phyloP scores from a whole-genome alignment of 2,329 filamentous ascomycete genomes.

The Calonectria hongkongensis region DNA sequence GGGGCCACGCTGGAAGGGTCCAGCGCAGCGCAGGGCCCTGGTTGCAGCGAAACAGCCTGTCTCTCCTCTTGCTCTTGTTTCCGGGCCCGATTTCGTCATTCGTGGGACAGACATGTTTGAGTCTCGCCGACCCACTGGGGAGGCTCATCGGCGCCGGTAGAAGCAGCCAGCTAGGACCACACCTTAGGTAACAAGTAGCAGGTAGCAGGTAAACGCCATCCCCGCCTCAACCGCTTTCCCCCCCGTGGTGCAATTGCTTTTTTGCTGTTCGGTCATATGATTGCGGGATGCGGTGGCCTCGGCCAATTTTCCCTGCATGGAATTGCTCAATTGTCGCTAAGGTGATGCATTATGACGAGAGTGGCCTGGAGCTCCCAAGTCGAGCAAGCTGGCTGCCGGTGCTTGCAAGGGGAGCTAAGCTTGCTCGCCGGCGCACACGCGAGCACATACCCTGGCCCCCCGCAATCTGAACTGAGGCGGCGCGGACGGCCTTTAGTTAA shows the following conservation, averaged over 20 bases:
- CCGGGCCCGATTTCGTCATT: slow-evolving; percentile 25
- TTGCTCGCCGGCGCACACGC: slow-evolving; percentile 10
- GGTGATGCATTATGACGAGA: slow-evolving; percentile 9
- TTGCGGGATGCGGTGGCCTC: slow-evolving; percentile 4
- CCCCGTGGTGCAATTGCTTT: slow-evolving; percentile 5
- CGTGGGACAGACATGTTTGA: background rate
- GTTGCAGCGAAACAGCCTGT: slow-evolving; percentile 14
- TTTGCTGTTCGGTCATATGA: slow-evolving; percentile 12
- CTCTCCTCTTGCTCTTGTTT: slow-evolving; percentile 6
- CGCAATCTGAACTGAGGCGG: slow-evolving; percentile 15
- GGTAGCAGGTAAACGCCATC: slow-evolving; percentile 12
- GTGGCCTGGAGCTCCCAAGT: slow-evolving; percentile 8
- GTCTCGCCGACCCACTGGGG: slow-evolving; percentile 1
- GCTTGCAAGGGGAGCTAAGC: slow-evolving; percentile 19
- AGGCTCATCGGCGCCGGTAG: slow-evolving; percentile 22
- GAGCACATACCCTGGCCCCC: slow-evolving; percentile 24
- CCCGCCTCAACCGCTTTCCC: slow-evolving; percentile 14
- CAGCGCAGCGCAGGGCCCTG: slow-evolving; percentile 8
- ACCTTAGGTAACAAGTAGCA: slow-evolving; percentile 11
- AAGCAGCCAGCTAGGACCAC: slow-evolving; percentile 20
- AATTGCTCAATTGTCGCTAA: slow-evolving; percentile 10
- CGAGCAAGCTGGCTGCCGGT: slow-evolving; percentile 9
- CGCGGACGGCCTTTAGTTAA: background rate
- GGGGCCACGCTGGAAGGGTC: slow-evolving; percentile 26
- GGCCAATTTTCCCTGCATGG: slow-evolving; percentile 10